Conservation (phyloP, 208 protist species). For the Trypanosoma rangeli region DNA sequence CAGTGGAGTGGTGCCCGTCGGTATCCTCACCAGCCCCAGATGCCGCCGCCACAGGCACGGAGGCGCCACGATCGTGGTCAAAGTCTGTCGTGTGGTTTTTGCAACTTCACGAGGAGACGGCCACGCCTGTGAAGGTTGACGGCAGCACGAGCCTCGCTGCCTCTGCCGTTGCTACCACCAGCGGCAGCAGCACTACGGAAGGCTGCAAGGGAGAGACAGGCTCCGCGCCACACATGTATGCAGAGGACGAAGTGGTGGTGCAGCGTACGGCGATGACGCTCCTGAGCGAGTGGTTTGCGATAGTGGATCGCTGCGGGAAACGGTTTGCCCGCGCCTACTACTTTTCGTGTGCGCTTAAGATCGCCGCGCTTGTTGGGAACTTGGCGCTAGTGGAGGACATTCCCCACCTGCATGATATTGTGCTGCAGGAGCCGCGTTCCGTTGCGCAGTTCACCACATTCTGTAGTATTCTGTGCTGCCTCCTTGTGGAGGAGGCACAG, state of each 20-base stretch:
- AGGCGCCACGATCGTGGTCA: conserved; percentile 11
- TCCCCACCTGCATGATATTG: conserved; percentile 45
- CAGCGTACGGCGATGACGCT: conserved; percentile 50
- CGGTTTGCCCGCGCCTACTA: conserved; percentile 45
- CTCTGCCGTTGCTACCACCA: neutral
- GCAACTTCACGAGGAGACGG: conserved; percentile 12
- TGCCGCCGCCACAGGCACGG: neutral
- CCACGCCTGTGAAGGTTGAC: neutral
- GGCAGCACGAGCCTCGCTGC: neutral
- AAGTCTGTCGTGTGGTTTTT: conserved; percentile 30
- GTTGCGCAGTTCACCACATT: conserved; percentile 25
- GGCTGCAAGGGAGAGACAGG: neutral
- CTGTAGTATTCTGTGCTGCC: conserved; percentile 58
- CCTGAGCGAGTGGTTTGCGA: conserved; percentile 43
- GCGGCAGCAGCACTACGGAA: neutral
- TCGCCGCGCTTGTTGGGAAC: conserved; percentile 51
- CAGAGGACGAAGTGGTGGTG: conserved; percentile 47
- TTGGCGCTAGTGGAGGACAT: conserved; percentile 58
- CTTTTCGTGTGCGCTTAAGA: conserved; percentile 60
- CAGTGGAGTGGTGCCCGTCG: conserved; percentile 44
- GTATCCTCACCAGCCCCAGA: neutral
- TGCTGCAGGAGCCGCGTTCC: conserved; percentile 42
- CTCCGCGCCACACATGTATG: conserved; percentile 13
- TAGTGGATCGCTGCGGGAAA: conserved; percentile 21
- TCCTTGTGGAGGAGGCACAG: conserved; percentile 53